Percentiles rank a stretch among this genome's conserved stretches.
Conservation (phyloP, 2,329 filamentous ascomycete species). For the Cercospora zeae-maydis region DNA sequence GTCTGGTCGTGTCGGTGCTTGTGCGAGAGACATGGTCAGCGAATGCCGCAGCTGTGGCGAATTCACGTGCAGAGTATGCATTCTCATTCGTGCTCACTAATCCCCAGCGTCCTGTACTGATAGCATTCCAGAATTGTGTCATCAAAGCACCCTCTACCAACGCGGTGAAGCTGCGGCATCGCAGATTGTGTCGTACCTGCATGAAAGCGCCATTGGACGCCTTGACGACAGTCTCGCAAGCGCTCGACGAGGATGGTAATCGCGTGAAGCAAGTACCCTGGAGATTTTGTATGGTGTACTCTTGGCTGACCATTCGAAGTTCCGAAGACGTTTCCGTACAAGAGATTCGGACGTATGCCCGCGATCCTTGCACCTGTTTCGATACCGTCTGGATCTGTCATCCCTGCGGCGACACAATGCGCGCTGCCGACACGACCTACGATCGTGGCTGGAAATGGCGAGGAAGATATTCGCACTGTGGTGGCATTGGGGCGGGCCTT, state of each 20-base stretch:
- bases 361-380: constrained; percentile 56
- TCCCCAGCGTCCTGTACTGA: constrained; percentile 8
- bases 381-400: constrained; percentile 78
- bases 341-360: constrained; percentile 41
- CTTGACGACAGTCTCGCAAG: constrained; percentile 32
- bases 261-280: constrained; percentile 15
- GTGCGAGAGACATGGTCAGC: constrained; percentile 81
- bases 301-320: neutral
- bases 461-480: constrained; percentile 72
- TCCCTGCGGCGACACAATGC: constrained; percentile 71
- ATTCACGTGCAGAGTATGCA: constrained; percentile 72
- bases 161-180: constrained; percentile 69
- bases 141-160: constrained; percentile 72
- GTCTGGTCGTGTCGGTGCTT: constrained; percentile 69
- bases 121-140: constrained; percentile 69
- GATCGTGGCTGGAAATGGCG: constrained; percentile 82
- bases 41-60: constrained; percentile 74
- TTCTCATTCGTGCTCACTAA: neutral
- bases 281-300: neutral
- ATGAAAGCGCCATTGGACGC: constrained; percentile 64
- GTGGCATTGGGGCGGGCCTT: constrained; percentile 80
- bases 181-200: constrained; percentile 75
- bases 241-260: constrained; percentile 14
- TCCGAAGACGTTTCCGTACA: neutral
- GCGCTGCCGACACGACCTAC: constrained; percentile 57